Evolutionary conservation across 345 rosid species (phyloP).

Genomic region (Toxicodendron radicans): DNA sequence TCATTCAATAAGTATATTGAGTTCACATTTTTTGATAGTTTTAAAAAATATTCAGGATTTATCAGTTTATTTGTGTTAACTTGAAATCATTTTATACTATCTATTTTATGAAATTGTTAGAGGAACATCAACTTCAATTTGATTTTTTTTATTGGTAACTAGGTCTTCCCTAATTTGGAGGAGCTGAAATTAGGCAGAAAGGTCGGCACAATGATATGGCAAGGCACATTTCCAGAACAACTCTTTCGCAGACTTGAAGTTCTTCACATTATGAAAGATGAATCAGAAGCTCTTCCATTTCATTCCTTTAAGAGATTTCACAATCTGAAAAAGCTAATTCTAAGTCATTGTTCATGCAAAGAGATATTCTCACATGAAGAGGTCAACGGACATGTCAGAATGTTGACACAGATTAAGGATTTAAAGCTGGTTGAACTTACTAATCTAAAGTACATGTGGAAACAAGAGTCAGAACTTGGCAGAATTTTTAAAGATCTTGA

Average conservation of each 20-base stretch:
- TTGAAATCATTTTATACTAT: not conserved
- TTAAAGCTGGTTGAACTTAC: not conserved
- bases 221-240: slow-evolving; percentile 9
- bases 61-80: not conserved
- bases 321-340: not conserved
- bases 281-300: not conserved
- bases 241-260: slow-evolving; percentile 12
- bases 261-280: not conserved
- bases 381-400: not conserved
- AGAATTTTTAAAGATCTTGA: not conserved
- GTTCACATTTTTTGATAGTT: not conserved
- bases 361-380: slow-evolving; percentile 18
- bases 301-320: not conserved
- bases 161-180: slow-evolving; percentile 21
- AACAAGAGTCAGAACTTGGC: not conserved
- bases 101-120: no score
- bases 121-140: not conserved
- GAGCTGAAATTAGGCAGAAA: slow-evolving; percentile 11
- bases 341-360: not conserved
- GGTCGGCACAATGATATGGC: slow-evolving; percentile 21
- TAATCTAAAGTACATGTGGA: not conserved
- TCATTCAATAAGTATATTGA: not conserved
- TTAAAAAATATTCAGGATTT: not conserved
- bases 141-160: not conserved
- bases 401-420: not conserved